phyloP scores from a whole-genome alignment of 1,284 basidiomycete genomes.

The Wolfiporia cocos region DNA sequence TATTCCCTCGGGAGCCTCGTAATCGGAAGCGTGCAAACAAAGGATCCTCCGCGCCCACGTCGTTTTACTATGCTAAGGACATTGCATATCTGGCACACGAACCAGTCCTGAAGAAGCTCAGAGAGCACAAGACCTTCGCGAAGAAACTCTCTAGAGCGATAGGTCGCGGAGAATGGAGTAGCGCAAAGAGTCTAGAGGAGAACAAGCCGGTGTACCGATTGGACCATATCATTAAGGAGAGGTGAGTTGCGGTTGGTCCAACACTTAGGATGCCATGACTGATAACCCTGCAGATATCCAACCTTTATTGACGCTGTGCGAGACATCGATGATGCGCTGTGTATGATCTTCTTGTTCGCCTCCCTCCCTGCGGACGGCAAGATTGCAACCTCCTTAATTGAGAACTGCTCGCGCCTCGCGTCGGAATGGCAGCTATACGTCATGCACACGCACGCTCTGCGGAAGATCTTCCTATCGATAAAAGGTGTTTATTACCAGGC shows the following conservation, averaged over 20 bases:
- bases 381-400: constrained; percentile 80
- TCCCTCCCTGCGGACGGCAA: constrained; percentile 81
- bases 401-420: constrained; percentile 87
- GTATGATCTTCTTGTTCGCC: constrained; percentile 91
- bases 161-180: constrained; percentile 91
- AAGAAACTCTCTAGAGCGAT: constrained; percentile 95
- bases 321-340: constrained; percentile 97
- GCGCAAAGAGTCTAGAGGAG: constrained; percentile 92
- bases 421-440: constrained; percentile 95
- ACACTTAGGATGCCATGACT: too few relatives aligned
- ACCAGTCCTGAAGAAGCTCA: constrained; percentile 90
- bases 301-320: constrained; percentile 95
- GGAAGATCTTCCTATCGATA: constrained; percentile 95
- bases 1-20: constrained; percentile 95
- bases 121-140: constrained; percentile 98
- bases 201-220: constrained; percentile 84
- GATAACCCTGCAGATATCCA: constrained; percentile 85
- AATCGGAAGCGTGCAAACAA: constrained; percentile 96
- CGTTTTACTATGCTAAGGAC: constrained; percentile 99
- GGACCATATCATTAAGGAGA: constrained; percentile 98
- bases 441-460: constrained; percentile 82
- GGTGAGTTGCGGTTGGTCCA: constrained; percentile 65
- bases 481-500: constrained; percentile 99
- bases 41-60: constrained; percentile 93
- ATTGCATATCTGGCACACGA: constrained; percentile 98